These are phyloP conservation scores for Aciculosporium take DNA, from an alignment of 2,329 filamentous ascomycete genomes.

Conservation along the genomic window DNA sequence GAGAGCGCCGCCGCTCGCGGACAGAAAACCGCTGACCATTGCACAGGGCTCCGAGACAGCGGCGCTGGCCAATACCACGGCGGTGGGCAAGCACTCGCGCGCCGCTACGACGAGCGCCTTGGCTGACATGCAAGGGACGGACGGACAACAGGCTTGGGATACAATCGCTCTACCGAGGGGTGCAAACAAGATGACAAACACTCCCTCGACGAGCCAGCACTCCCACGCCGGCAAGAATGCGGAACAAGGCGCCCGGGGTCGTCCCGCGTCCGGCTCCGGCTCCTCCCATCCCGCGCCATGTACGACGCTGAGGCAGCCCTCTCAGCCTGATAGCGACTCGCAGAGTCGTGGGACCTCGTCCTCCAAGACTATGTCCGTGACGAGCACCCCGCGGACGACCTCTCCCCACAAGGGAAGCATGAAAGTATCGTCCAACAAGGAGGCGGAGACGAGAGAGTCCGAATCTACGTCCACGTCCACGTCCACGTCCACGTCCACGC, in stretches of 20 bases:
- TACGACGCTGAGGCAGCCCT: not conserved
- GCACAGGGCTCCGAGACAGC: not conserved
- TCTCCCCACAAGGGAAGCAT: not conserved
- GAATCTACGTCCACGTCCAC: too few species aligned
- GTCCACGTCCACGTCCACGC: too few species aligned
- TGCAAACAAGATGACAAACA: slow-evolving; percentile 8
- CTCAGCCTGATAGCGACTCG: not conserved
- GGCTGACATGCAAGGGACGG: slow-evolving; percentile 18
- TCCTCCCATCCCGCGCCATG: not conserved
- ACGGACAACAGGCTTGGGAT: slow-evolving; percentile 18
- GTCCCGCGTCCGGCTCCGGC: not conserved
- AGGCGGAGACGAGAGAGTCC: too few species aligned
- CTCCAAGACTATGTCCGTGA: slow-evolving; percentile 2
- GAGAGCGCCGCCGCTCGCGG: not conserved
- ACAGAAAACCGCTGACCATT: not conserved
- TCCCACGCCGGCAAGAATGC: not conserved
- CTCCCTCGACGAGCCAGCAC: not conserved
- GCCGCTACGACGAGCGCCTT: slow-evolving; percentile 12
- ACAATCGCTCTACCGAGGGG: slow-evolving; percentile 21
- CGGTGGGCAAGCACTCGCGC: slow-evolving; percentile 4
- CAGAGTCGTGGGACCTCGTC: not conserved
- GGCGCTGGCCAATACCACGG: not conserved
- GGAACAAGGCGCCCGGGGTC: not conserved
- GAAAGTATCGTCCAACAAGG: not conserved
- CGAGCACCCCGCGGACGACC: slow-evolving; percentile 1